Evolutionary conservation across 768 basidiomycete species (phyloP).

Genomic region (Astraeus odoratus): DNA sequence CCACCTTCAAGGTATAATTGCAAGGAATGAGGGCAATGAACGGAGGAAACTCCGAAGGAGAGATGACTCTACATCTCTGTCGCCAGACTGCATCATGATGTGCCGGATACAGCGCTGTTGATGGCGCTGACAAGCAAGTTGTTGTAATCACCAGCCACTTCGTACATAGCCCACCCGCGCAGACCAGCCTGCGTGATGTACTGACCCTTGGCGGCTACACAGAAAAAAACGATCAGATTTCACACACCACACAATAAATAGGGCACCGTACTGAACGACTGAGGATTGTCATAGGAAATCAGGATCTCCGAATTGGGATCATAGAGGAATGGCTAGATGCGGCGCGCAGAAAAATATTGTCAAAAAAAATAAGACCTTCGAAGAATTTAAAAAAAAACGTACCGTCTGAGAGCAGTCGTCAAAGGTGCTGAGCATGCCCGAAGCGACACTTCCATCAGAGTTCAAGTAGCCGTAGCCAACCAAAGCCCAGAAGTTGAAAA

Average conservation of each 20-base stretch:
- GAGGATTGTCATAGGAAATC: slow-evolving; percentile 60
- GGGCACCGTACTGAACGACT: slow-evolving; percentile 44
- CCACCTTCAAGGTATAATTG: slow-evolving; percentile 6
- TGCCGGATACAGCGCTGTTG: slow-evolving; percentile 15
- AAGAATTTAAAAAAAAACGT: slow-evolving; percentile 13
- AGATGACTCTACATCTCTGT: slow-evolving; percentile 5
- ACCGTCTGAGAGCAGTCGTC: slow-evolving; percentile 75
- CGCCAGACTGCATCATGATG: not conserved
- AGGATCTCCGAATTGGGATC: slow-evolving; percentile 44
- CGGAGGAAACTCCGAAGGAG: not conserved
- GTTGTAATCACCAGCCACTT: slow-evolving; percentile 37
- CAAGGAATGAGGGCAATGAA: not conserved
- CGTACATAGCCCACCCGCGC: slow-evolving; percentile 39
- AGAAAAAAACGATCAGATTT: slow-evolving; percentile 1
- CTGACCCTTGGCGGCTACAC: slow-evolving; percentile 35
- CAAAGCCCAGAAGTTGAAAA: slow-evolving; percentile 60
- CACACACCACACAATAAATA: not conserved
- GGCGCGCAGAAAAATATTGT: too few relatives aligned
- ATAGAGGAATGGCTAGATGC: slow-evolving; percentile 69
- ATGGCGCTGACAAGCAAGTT: slow-evolving; percentile 31
- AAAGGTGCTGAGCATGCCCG: slow-evolving; percentile 45
- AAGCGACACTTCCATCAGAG: slow-evolving; percentile 39
- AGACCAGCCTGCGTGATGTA: slow-evolving; percentile 31
- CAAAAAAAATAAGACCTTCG: slow-evolving; percentile 2
- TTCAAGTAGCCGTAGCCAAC: slow-evolving; percentile 50